Evolutionary conservation across 768 basidiomycete species (phyloP).

Genomic region (Calocera viscosa): DNA sequence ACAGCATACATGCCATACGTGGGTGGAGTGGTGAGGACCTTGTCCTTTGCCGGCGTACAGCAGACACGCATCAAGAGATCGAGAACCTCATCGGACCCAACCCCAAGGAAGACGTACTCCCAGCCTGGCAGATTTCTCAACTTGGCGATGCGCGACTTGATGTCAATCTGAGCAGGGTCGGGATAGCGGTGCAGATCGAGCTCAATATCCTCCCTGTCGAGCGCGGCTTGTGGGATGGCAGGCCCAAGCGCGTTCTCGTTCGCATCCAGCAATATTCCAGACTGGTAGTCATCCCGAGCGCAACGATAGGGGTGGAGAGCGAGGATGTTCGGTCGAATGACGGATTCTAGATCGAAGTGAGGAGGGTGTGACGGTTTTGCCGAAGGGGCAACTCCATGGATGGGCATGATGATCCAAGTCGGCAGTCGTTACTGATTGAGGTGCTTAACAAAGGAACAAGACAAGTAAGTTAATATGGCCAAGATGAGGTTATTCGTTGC

Average conservation of each 20-base stretch:
- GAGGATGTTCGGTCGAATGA: slow-evolving; percentile 90
- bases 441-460: too few species aligned
- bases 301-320: slow-evolving; percentile 86
- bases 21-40: slow-evolving; percentile 79
- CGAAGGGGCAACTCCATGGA: slow-evolving; percentile 46
- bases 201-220: slow-evolving; percentile 21
- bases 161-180: slow-evolving; percentile 68
- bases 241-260: slow-evolving; percentile 95
- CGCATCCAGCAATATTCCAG: slow-evolving; percentile 86
- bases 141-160: slow-evolving; percentile 63
- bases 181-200: slow-evolving; percentile 73
- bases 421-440: not conserved
- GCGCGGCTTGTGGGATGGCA: slow-evolving; percentile 42
- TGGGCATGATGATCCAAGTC: slow-evolving; percentile 37
- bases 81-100: slow-evolving; percentile 93
- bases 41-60: slow-evolving; percentile 65
- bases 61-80: slow-evolving; percentile 87
- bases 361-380: slow-evolving; percentile 40
- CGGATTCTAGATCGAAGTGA: slow-evolving; percentile 73
- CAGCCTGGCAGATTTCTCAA: slow-evolving; percentile 53
- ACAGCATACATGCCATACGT: slow-evolving; percentile 98
- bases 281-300: slow-evolving; percentile 87
- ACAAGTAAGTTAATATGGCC: too few species aligned
- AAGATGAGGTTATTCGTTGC: not conserved
- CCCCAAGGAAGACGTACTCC: slow-evolving; percentile 79